Base-by-base conservation (phyloP, 306 rosid species). In the Coriaria nepalensis region DNA sequence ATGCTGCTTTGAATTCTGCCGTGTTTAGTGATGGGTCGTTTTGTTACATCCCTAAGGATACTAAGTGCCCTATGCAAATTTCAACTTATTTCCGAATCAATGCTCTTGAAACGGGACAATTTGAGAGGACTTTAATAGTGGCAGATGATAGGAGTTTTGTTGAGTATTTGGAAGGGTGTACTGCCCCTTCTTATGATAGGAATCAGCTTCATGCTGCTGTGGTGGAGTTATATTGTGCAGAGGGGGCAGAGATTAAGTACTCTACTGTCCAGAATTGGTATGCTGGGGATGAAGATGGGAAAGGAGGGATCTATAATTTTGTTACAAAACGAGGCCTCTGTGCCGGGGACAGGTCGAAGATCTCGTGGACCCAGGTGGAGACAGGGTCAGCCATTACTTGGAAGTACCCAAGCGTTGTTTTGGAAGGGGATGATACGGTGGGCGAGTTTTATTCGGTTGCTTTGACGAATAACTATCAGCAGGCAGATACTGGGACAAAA, bases 191-290 rank as follows among this genome's bases (percentile, higher is more conserved):
- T 37, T 87, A 87, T 62, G 96, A 87, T 57, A 67, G 61, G 54
- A 87, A 87, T 55, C 96, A 83, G 78, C 93, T 83, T 48, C 96
- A 87, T 54, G 96, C 96, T 48, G 94, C 94, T 15, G 96, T 87
- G 56, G 96, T 87, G 13, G 96, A 87, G 58, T 55, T 87, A 63
- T 69, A 71, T 45, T 75, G 96, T 42, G 75, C 73, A 3, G 94
- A 87, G 35, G 79, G 62, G 6, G 94, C 96, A 0, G 77, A 80
- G 68, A 87, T 87, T 65, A 87, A 87, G 72, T 87, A 87, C 68
- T 87, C 96, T 55, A 87, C 96, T 0, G 94, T 87, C 73, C 94
- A 87, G 73, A 87, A 87, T 49, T 87, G 96, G 96, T 87, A 87
- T 51, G 81, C 94, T 10, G 96, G 94, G 33, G 87, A 87, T 47